Evolutionary conservation across 495 filamentous ascomycete species (phyloP).

Genomic region (Podospora appendiculata): DNA sequence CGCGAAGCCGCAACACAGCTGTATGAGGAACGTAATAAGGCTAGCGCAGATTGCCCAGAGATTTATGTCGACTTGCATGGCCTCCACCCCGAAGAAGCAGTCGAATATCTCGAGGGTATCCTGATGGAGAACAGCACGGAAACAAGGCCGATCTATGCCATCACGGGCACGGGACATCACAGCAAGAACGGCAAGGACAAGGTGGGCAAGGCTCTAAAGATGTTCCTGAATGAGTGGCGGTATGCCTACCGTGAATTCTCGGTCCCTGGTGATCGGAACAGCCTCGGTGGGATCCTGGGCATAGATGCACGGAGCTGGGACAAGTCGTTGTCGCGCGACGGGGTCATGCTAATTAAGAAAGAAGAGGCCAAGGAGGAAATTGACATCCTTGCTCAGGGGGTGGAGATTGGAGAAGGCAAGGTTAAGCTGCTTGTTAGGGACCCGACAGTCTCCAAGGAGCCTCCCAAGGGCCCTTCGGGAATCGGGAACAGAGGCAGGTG

Average conservation of each 20-base stretch:
- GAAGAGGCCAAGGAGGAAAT: slow-evolving; percentile 50
- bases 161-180: slow-evolving; percentile 94
- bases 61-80: slow-evolving; percentile 95
- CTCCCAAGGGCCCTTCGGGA: slow-evolving; percentile 42
- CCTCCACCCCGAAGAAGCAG: slow-evolving; percentile 92
- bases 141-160: slow-evolving; percentile 78
- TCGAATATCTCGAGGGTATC: slow-evolving; percentile 84
- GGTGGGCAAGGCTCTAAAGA: slow-evolving; percentile 86
- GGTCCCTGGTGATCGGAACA: slow-evolving; percentile 82
- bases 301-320: slow-evolving; percentile 90
- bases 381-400: slow-evolving; percentile 50
- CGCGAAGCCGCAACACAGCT: slow-evolving; percentile 86
- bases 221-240: slow-evolving; percentile 89
- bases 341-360: slow-evolving; percentile 35
- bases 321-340: slow-evolving; percentile 50
- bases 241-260: slow-evolving; percentile 96
- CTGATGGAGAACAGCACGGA: slow-evolving; percentile 73
- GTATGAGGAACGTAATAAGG: slow-evolving; percentile 91
- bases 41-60: slow-evolving; percentile 52
- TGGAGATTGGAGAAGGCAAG: slow-evolving; percentile 53
- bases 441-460: slow-evolving; percentile 24
- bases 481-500: slow-evolving; percentile 29
- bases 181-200: slow-evolving; percentile 99
- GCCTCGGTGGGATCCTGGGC: slow-evolving; percentile 88
- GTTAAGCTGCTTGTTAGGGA: slow-evolving; percentile 51